Evolutionary conservation across 306 rosid species (phyloP), one percentile per base, ranked within the genome.

Genomic region (Cotoneaster glaucophyllus): DNA sequence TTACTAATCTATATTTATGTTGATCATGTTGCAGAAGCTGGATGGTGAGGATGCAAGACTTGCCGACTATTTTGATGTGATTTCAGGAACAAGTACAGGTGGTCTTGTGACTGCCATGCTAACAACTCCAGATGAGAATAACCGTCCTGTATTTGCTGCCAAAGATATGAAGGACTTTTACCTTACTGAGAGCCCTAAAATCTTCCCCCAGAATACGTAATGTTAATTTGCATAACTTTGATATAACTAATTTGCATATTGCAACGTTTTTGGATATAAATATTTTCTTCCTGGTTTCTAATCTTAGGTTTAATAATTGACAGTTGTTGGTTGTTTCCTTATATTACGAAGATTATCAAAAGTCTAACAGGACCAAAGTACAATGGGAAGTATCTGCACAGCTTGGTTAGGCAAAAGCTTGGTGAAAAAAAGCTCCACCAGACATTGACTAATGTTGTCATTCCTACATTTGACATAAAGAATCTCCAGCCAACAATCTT

Each of bases 61-160:
- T 0, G 90, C 86, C 2, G 93, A 90, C 24, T 90, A 90, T 56
- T 86, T 90, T 78, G 89, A 90, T 29, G 96, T 90, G 63, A 82
- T 90, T 59, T 64, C 93, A 1, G 96, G 93, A 54, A 90, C 93
- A 52, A 90, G 96, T 56, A 90, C 96, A 2, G 88, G 87, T 0
- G 96, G 96, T 32, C 80, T 90, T 63, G 85, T 90, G 37, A 85
- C 96, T 6, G 81, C 91, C 45, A 90, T 90, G 91, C 77, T 90
- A 4, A 73, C 93, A 13, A 67, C 93, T 9, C 96, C 91, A 21
- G 69, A 90, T 52, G 83, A 86, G 31, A 85, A 90, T 2, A 86
- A 85, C n/a, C 84, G 91, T 61, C 96, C 96, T 28, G 1, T 90
- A 14, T 88, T 73, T 62, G 85, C 90, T 1, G 91, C 93, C 44